Conservation (phyloP, 805 yeast genomes). For the Sungouiella thailandica region DNA sequence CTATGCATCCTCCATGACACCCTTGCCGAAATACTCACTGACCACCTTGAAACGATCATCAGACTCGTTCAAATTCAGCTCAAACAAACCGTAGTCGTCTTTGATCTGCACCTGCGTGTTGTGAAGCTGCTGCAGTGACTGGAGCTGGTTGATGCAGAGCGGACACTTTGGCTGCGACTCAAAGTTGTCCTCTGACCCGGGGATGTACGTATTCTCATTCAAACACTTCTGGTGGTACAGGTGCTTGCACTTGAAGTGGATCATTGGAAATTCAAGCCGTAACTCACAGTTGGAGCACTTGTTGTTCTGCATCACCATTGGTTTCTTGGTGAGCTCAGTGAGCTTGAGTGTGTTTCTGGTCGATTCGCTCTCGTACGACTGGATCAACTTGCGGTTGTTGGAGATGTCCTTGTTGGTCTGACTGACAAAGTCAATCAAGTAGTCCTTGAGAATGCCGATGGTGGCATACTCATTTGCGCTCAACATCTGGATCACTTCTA, state of each 20-base stretch:
- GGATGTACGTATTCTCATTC: conserved; percentile 38
- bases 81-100: conserved; percentile 59
- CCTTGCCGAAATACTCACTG: conserved; percentile 81
- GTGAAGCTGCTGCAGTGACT: conserved; percentile 55
- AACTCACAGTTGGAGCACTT: conserved; percentile 63
- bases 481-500: conserved; percentile 71
- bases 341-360: conserved; percentile 49
- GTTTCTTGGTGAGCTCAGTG: conserved; percentile 42
- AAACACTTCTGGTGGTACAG: conserved; percentile 82
- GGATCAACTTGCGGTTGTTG: conserved; percentile 62
- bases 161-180: conserved; percentile 49
- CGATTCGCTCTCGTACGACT: conserved; percentile 65
- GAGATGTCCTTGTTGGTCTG: conserved; percentile 58
- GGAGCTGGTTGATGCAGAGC: conserved; percentile 65
- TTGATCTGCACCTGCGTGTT: conserved; percentile 57
- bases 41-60: conserved; percentile 68
- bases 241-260: conserved; percentile 83
- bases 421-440: conserved; percentile 57
- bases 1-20: conserved; percentile 55
- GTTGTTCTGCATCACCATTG: conserved; percentile 53
- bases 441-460: conserved; percentile 67
- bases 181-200: conserved; percentile 2
- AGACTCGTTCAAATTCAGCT: conserved; percentile 47
- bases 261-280: conserved; percentile 68
- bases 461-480: conserved; percentile 59